Evolutionary conservation across 768 basidiomycete species (phyloP).

Genomic region (Royoungia palumana): DNA sequence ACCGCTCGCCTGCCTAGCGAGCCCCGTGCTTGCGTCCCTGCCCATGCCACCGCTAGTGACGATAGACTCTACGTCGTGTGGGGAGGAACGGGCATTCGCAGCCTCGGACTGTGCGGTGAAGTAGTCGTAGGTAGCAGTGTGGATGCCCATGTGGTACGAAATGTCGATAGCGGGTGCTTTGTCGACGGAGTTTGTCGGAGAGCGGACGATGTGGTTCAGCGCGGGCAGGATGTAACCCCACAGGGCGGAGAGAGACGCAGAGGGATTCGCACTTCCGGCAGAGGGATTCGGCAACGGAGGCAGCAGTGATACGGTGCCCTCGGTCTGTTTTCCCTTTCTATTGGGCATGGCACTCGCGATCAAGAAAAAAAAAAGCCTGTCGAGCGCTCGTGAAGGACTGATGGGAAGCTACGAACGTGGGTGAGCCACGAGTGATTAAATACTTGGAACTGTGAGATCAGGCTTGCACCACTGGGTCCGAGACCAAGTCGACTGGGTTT

Average conservation of each 20-base stretch:
- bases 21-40: constrained; percentile 13
- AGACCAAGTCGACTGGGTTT: constrained; percentile 4
- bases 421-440: constrained; percentile 4
- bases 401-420: neutral
- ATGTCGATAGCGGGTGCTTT: constrained; percentile 73
- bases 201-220: constrained; percentile 71
- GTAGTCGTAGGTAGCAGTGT: constrained; percentile 84
- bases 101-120: constrained; percentile 58
- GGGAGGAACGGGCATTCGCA: constrained; percentile 25
- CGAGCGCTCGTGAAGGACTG: constrained; percentile 8
- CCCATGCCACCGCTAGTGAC: constrained; percentile 18
- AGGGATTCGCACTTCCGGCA: constrained; percentile 67
- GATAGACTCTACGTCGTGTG: neutral
- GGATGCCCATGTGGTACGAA: constrained; percentile 70
- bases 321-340: constrained; percentile 30
- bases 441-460: constrained; percentile 1
- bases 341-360: constrained; percentile 33
- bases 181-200: constrained; percentile 53
- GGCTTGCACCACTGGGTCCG: neutral
- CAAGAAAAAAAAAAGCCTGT: neutral
- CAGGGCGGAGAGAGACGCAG: constrained; percentile 65
- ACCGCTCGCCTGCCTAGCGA: constrained; percentile 41
- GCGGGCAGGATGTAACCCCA: constrained; percentile 78
- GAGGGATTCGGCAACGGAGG: constrained; percentile 50
- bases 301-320: constrained; percentile 16